These are phyloP conservation scores for Begonia peltatifolia DNA, from an alignment of 306 rosid genomes.

Conservation along the genomic window DNA sequence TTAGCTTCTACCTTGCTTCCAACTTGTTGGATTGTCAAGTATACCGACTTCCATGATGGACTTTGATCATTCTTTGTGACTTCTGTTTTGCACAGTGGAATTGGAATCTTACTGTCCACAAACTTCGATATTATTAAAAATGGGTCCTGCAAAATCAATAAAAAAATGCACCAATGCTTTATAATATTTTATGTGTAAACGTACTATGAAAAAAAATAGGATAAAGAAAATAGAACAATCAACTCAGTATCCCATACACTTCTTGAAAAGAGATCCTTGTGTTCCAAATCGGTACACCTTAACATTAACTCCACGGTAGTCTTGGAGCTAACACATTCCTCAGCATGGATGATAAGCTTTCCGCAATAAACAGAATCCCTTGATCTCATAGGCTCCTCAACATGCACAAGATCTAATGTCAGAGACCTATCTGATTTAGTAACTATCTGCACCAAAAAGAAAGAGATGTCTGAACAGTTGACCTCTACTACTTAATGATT, in stretches of 20 bases:
- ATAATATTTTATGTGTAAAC: neutral
- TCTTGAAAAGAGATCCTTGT: slow-evolving; percentile 88
- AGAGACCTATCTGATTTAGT: slow-evolving; percentile 48
- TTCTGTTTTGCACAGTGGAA: slow-evolving; percentile 93
- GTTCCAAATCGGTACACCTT: slow-evolving; percentile 81
- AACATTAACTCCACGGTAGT: slow-evolving; percentile 57
- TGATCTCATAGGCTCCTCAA: slow-evolving; percentile 43
- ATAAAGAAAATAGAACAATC: slow-evolving; percentile 9
- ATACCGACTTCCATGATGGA: slow-evolving; percentile 78
- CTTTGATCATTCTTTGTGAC: slow-evolving; percentile 75
- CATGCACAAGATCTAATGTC: slow-evolving; percentile 46
- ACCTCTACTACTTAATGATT: too few species aligned
- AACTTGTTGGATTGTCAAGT: slow-evolving; percentile 80
- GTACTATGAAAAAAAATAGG: slow-evolving; percentile 8
- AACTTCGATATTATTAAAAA: slow-evolving; percentile 70
- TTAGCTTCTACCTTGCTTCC: slow-evolving; percentile 76
- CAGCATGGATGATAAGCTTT: slow-evolving; percentile 64
- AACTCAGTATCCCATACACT: slow-evolving; percentile 45
- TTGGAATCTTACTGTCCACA: slow-evolving; percentile 49
- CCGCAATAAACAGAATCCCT: slow-evolving; percentile 37
- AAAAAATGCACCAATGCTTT: slow-evolving; percentile 11
- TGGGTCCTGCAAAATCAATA: slow-evolving; percentile 59
- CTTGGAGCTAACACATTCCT: slow-evolving; percentile 78
- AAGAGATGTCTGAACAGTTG: too few species aligned
- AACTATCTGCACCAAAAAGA: slow-evolving; percentile 52